A percentile compares a stretch with the other conserved stretches of the same genome.
phyloP scores from a whole-genome alignment of 306 rosid species.

The Quercus alba region DNA sequence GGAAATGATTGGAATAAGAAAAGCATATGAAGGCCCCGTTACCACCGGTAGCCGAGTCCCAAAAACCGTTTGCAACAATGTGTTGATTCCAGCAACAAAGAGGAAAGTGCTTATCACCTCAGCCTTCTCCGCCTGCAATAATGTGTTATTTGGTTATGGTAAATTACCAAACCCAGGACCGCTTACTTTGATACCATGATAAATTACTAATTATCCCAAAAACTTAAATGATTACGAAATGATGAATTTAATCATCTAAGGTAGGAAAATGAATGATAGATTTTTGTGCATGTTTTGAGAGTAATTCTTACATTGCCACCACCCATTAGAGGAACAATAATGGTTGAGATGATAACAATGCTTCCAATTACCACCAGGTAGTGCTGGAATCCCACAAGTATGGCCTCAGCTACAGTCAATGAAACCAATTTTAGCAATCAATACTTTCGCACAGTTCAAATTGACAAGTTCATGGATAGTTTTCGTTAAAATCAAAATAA shows the following conservation, averaged over 20 bases:
- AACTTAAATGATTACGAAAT: no score
- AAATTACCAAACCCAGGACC: no score
- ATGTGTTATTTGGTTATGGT: neutral
- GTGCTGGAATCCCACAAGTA: constrained; percentile 78
- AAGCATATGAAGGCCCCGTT: constrained; percentile 73
- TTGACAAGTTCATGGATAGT: neutral
- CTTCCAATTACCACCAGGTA: constrained; percentile 76
- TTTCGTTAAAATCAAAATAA: neutral
- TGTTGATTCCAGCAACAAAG: constrained; percentile 74
- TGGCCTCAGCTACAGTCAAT: constrained; percentile 57
- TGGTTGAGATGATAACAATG: constrained; percentile 55
- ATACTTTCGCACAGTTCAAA: no score
- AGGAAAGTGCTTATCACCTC: constrained; percentile 72
- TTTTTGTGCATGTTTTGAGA: neutral
- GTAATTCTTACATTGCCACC: constrained; percentile 74
- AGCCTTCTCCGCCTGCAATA: constrained; percentile 75
- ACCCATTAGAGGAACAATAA: constrained; percentile 75
- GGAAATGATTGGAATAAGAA: constrained; percentile 55
- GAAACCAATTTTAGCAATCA: neutral
- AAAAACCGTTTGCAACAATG: constrained; percentile 63
- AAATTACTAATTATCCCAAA: no score
- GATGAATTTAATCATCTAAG: neutral
- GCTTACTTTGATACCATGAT: no score
- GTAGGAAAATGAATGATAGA: neutral
- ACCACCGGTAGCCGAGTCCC: constrained; percentile 86